Evolutionary conservation across 108 stramenopile genomes (phyloP).

Genomic region (Nitzschia inconspicua): DNA sequence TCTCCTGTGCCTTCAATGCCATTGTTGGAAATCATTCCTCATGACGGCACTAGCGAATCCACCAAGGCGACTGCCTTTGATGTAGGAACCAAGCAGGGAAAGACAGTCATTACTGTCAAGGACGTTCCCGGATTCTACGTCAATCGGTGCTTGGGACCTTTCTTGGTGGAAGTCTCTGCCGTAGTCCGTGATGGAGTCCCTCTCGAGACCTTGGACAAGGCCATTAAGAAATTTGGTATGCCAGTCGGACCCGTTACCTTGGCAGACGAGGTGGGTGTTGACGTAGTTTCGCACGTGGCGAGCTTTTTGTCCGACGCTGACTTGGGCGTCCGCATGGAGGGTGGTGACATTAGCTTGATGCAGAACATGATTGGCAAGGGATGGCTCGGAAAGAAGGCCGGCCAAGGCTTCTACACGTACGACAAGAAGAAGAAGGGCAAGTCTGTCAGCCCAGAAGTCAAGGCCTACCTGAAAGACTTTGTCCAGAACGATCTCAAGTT

Average conservation of each 20-base stretch:
- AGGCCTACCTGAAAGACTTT: slow-evolving; percentile 69
- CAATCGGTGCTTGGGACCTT: slow-evolving; percentile 98
- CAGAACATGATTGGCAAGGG: slow-evolving; percentile 94
- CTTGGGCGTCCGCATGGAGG: slow-evolving; percentile 92
- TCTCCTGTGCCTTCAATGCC: slow-evolving; percentile 98
- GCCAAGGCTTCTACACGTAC: slow-evolving; percentile 98
- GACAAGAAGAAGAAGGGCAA: slow-evolving; percentile 82
- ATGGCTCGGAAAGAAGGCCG: slow-evolving; percentile 93
- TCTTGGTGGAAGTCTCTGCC: slow-evolving; percentile 86
- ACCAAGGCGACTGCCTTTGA: slow-evolving; percentile 90
- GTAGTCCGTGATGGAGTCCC: slow-evolving; percentile 83
- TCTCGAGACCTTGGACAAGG: slow-evolving; percentile 87
- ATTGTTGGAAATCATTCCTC: slow-evolving; percentile 97
- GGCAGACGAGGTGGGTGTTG: slow-evolving; percentile 96
- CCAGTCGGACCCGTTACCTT: slow-evolving; percentile 94
- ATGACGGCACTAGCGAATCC: slow-evolving; percentile 81
- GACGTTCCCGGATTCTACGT: slow-evolving; percentile 99
- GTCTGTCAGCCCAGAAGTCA: slow-evolving; percentile 82
- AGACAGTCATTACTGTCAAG: slow-evolving; percentile 97
- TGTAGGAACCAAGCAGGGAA: slow-evolving; percentile 98
- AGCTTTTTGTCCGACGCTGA: slow-evolving; percentile 91
- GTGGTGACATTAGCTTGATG: slow-evolving; percentile 91
- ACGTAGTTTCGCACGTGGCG: slow-evolving; percentile 93
- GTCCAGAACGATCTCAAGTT: slow-evolving; percentile 56
- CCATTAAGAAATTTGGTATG: slow-evolving; percentile 95